A percentile compares a stretch with the other conserved stretches of the same genome.
Evolutionary conservation across 495 filamentous ascomycete species (phyloP).

Genomic region (Letharia lupina): DNA sequence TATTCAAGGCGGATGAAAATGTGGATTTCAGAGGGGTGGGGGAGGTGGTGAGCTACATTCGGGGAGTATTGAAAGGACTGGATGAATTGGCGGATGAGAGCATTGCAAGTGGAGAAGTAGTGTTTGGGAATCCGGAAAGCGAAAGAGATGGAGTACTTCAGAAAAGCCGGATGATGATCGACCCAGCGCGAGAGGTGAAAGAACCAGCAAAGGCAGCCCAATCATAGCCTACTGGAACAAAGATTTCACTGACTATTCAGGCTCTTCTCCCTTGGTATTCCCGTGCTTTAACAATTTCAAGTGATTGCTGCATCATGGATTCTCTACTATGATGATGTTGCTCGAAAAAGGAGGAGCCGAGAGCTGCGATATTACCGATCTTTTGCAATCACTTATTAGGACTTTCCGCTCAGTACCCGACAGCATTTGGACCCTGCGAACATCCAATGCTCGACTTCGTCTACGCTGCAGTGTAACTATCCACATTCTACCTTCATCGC

Average conservation of each 20-base stretch:
- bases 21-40: conserved; percentile 65
- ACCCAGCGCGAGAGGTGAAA: background rate
- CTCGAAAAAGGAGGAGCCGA: background rate
- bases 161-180: conserved; percentile 23
- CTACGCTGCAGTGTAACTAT: too few relatives aligned
- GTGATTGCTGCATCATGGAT: background rate
- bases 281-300: background rate
- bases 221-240: background rate
- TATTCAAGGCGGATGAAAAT: conserved; percentile 62
- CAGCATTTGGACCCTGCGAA: too few relatives aligned
- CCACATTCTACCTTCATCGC: too few relatives aligned
- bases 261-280: background rate
- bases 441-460: too few relatives aligned
- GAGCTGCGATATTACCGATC: background rate
- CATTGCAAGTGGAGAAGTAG: conserved; percentile 30
- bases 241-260: background rate
- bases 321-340: background rate
- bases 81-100: conserved; percentile 55
- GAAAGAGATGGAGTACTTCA: conserved; percentile 21
- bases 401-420: too few relatives aligned
- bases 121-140: conserved; percentile 29
- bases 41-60: conserved; percentile 69
- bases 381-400: too few relatives aligned
- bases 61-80: conserved; percentile 54
- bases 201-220: background rate